Base-by-base conservation (phyloP, 768 basidiomycete genomes). In the Lentinula edodes region DNA sequence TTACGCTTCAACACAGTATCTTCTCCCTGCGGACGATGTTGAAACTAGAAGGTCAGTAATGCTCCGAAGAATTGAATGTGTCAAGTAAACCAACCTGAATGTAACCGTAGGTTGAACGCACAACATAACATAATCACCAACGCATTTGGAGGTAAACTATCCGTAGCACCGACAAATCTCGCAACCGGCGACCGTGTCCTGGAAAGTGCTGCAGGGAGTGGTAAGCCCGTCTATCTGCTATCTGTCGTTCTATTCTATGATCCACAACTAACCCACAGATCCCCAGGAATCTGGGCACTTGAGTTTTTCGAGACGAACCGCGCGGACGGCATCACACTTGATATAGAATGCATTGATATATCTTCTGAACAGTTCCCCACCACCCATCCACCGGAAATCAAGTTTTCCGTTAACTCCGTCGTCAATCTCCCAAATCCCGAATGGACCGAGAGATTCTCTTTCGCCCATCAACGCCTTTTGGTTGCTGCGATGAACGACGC, bases 381-480 rank as follows among this genome's bases (percentile, higher is more conserved):
- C 6, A 36, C 16, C 1, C 18, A 53, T n/a, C 52, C 52, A 9
- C 35, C 70, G 20, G 63, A 65, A 32, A 62, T 62, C 45, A 57
- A 61, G 32, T 65, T 68, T 36, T 63, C 60, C 9, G 57, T 62
- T 36, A 18, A 34, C 15, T 66, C 67, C 16, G 62, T 66, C 13
- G 60, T 58, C 9, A 61, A 62, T 16, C 61, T 67, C 5, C 65
- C 66, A 10, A 32, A 20, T 39, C 38, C 3, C 13, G 61, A 63
- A 54, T 69, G 68, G 68, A 58, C n/a, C 18, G 57, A 62, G 34
- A 52, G 52, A 3, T 69, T 69, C 52, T 56, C 53, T 6, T 64
- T 65, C 32, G 64, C 66, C 18, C 63, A 69, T 55, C 65, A 69
- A 46, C 67, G 68, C 34, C 61, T 69, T n/a, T 56, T 69, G 45